phyloP scores from a whole-genome alignment of 2,329 filamentous ascomycete genomes.

The Monosporascus cannonballus region DNA sequence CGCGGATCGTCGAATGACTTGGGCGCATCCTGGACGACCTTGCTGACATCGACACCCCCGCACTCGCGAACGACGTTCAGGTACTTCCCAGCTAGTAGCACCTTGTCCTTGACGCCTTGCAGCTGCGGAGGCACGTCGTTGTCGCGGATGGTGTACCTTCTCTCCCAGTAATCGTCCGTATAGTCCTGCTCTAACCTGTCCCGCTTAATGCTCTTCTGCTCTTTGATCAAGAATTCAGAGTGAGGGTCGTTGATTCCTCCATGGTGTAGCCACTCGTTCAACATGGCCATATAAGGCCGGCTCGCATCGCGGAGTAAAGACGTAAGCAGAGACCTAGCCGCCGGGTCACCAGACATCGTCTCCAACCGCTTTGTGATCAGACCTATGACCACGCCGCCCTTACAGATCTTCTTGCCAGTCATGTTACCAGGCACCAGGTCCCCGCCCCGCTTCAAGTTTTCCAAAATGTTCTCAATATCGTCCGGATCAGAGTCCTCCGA shows the following conservation, averaged over 20 bases:
- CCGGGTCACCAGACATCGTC: conserved; percentile 88
- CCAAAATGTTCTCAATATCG: conserved; percentile 88
- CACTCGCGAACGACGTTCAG: conserved; percentile 97
- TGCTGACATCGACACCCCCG: conserved; percentile 89
- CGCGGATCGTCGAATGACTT: conserved; percentile 84
- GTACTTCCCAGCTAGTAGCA: conserved; percentile 92
- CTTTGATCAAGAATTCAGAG: conserved; percentile 88
- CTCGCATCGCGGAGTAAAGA: conserved; percentile 81
- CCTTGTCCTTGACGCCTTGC: conserved; percentile 86
- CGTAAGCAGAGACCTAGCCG: conserved; percentile 74
- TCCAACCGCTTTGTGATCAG: conserved; percentile 79
- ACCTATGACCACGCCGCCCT: conserved; percentile 91
- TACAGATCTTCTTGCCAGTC: conserved; percentile 85
- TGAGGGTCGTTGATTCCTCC: conserved; percentile 93
- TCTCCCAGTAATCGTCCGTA: conserved; percentile 98
- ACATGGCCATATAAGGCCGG: conserved; percentile 92
- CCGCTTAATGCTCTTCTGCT: conserved; percentile 89
- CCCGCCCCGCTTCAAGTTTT: conserved; percentile 80
- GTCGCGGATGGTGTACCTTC: conserved; percentile 89
- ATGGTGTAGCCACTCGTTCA: conserved; percentile 97
- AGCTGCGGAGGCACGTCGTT: conserved; percentile 89
- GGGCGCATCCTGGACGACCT: conserved; percentile 82
- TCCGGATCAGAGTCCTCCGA: conserved; percentile 69
- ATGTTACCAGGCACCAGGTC: conserved; percentile 74
- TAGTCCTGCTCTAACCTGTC: conserved; percentile 93